These are phyloP conservation scores for Coelastrella sp. DNA, from an alignment of 139 green algal species.

Conservation along the genomic window DNA sequence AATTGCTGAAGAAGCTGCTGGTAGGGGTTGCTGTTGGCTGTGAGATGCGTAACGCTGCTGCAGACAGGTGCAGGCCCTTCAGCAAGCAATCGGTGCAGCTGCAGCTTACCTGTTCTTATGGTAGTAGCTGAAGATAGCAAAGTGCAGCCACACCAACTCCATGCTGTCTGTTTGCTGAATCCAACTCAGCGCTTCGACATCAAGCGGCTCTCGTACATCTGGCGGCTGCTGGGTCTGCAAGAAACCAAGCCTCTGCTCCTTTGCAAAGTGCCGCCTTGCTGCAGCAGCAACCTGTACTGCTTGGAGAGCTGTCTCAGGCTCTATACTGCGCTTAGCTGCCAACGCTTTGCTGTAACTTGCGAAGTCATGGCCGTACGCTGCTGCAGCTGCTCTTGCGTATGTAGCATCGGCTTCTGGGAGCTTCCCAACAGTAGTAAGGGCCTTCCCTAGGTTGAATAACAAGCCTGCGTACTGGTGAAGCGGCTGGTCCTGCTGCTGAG, in stretches of 20 bases:
- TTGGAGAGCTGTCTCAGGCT: not conserved
- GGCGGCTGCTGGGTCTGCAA: not conserved
- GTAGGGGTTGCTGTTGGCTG: not conserved
- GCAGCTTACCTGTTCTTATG: not conserved
- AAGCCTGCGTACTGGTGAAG: slow-evolving; percentile 13
- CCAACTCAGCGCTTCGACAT: slow-evolving; percentile 31
- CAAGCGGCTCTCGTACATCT: not conserved
- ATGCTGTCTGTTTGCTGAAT: slow-evolving; percentile 33
- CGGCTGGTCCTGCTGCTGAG: not conserved
- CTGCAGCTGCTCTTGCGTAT: slow-evolving; percentile 47
- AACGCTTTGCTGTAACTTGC: slow-evolving; percentile 60
- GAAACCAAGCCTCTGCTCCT: slow-evolving; percentile 2
- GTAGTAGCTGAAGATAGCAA: slow-evolving; percentile 58
- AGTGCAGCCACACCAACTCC: slow-evolving; percentile 74
- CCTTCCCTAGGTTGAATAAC: slow-evolving; percentile 78
- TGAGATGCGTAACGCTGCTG: not conserved
- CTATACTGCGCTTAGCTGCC: slow-evolving; percentile 37
- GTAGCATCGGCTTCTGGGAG: slow-evolving; percentile 50
- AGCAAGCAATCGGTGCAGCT: not conserved
- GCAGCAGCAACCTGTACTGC: not conserved
- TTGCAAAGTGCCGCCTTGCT: not conserved
- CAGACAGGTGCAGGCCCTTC: not conserved
- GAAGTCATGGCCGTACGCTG: slow-evolving; percentile 46
- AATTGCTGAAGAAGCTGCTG: not conserved
- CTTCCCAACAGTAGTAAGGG: slow-evolving; percentile 60